These are phyloP conservation scores for Penicillium turbatum DNA, from an alignment of 495 filamentous ascomycete genomes.

Conservation along the genomic window DNA sequence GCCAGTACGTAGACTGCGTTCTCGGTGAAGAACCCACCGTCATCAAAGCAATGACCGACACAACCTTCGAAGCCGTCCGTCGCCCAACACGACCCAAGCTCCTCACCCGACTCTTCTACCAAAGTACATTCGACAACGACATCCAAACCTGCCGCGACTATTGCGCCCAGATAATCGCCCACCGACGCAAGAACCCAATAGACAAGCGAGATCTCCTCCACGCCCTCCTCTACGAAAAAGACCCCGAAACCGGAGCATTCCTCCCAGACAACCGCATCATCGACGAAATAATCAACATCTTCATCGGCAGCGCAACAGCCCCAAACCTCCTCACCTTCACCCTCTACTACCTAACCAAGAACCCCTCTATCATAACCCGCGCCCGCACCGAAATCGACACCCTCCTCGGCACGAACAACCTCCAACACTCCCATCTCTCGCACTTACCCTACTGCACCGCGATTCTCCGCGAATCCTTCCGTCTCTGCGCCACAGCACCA, in stretches of 20 bases:
- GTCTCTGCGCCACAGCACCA: slow-evolving; percentile 62
- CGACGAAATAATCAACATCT: slow-evolving; percentile 59
- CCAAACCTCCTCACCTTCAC: slow-evolving; percentile 43
- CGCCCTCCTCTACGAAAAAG: slow-evolving; percentile 62
- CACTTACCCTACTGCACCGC: slow-evolving; percentile 63
- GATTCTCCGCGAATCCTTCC: slow-evolving; percentile 67
- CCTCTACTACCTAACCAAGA: slow-evolving; percentile 44
- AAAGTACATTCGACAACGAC: slow-evolving; percentile 50
- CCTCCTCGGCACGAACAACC: slow-evolving; percentile 28
- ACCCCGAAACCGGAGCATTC: slow-evolving; percentile 60
- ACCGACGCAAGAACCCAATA: slow-evolving; percentile 48
- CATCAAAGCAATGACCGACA: slow-evolving; percentile 36
- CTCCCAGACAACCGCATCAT: slow-evolving; percentile 59
- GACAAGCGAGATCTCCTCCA: slow-evolving; percentile 61
- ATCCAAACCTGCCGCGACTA: slow-evolving; percentile 55
- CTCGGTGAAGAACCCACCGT: slow-evolving; percentile 26
- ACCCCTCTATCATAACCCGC: slow-evolving; percentile 30
- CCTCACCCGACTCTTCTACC: slow-evolving; percentile 38
- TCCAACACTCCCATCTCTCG: slow-evolving; percentile 54
- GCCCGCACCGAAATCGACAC: slow-evolving; percentile 43
- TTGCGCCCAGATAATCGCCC: slow-evolving; percentile 54
- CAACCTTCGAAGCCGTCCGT: slow-evolving; percentile 42
- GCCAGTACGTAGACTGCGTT: slow-evolving; percentile 33
- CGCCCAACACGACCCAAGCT: slow-evolving; percentile 38
- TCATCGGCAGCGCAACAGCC: slow-evolving; percentile 44